Percentiles rank a stretch among this genome's conserved stretches.
These are phyloP conservation scores for Sclerotinia glacialis DNA, from an alignment of 2,329 filamentous ascomycete species.

Conservation along the genomic window DNA sequence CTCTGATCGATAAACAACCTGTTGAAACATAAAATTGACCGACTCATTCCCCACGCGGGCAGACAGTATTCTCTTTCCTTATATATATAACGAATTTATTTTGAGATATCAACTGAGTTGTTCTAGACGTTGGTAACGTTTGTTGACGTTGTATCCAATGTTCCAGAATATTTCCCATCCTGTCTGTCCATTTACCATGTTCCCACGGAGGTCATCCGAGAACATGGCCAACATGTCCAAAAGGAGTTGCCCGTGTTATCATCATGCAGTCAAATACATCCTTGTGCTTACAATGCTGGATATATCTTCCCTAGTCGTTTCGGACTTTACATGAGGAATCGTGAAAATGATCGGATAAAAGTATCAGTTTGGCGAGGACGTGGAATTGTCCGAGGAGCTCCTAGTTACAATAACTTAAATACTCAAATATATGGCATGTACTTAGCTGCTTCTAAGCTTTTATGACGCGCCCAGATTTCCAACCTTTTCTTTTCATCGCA, in stretches of 20 bases:
- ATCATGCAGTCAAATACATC: conserved; percentile 7
- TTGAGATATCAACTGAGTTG: not conserved
- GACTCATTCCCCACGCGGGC: conserved; percentile 7
- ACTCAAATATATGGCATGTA: not conserved
- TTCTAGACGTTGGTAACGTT: conserved; percentile 3
- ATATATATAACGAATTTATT: not conserved
- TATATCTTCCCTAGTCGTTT: not conserved
- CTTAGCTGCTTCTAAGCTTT: conserved; percentile 3
- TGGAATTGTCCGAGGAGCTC: not conserved
- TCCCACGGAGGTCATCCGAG: not conserved
- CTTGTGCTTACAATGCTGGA: conserved; percentile 11
- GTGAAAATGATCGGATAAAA: not conserved
- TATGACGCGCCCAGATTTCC: not conserved
- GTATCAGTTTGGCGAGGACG: not conserved
- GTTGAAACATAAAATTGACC: not conserved
- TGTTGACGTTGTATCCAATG: conserved; percentile 2
- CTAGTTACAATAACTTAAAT: not conserved
- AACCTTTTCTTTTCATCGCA: conserved; percentile 1
- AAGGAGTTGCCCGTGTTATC: conserved; percentile 14
- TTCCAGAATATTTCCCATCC: conserved; percentile 8
- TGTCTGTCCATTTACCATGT: not conserved
- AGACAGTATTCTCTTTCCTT: not conserved
- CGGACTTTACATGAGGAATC: conserved; percentile 3
- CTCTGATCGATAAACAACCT: not conserved
- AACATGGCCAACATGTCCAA: not conserved